These are phyloP conservation scores for Fulvia fulva DNA, from an alignment of 2,329 filamentous ascomycete genomes.

Conservation along the genomic window DNA sequence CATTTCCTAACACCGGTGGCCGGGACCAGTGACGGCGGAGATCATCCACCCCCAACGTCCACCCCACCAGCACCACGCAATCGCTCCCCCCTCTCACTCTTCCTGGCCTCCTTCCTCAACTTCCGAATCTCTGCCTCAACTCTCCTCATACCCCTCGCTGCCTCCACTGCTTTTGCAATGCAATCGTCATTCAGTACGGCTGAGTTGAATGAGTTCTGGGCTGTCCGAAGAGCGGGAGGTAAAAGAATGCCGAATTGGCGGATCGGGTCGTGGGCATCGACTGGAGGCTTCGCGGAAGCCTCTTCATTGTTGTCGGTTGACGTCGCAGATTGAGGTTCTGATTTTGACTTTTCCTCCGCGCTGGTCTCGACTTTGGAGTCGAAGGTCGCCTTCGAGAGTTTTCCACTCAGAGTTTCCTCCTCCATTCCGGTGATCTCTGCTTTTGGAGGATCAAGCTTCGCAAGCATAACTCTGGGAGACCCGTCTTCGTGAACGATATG, in stretches of 20 bases:
- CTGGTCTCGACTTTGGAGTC: not conserved
- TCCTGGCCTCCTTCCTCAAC: slow-evolving; percentile 45
- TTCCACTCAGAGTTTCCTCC: not conserved
- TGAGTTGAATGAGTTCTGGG: slow-evolving; percentile 56
- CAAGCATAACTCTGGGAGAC: too few species aligned
- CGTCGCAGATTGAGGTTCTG: slow-evolving; percentile 23
- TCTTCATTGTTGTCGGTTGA: slow-evolving; percentile 39
- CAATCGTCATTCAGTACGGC: slow-evolving; percentile 54
- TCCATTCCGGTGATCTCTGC: too few species aligned
- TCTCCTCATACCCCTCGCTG: slow-evolving; percentile 59
- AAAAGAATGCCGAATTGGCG: slow-evolving; percentile 54
- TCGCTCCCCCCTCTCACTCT: slow-evolving; percentile 26
- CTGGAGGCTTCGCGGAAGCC: not conserved
- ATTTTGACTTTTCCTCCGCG: not conserved
- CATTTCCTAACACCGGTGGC: too few species aligned
- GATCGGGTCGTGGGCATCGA: slow-evolving; percentile 49
- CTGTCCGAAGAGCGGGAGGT: slow-evolving; percentile 48
- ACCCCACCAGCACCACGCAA: not conserved
- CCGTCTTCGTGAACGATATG: too few species aligned
- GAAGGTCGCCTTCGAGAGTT: not conserved
- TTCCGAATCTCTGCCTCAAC: slow-evolving; percentile 67
- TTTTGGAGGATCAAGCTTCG: too few species aligned
- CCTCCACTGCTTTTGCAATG: slow-evolving; percentile 54
- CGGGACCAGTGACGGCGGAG: too few species aligned
- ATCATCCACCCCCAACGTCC: too few species aligned